These are phyloP conservation scores for Colletotrichum spinosum DNA, from an alignment of 2,329 filamentous ascomycete genomes.

Conservation along the genomic window DNA sequence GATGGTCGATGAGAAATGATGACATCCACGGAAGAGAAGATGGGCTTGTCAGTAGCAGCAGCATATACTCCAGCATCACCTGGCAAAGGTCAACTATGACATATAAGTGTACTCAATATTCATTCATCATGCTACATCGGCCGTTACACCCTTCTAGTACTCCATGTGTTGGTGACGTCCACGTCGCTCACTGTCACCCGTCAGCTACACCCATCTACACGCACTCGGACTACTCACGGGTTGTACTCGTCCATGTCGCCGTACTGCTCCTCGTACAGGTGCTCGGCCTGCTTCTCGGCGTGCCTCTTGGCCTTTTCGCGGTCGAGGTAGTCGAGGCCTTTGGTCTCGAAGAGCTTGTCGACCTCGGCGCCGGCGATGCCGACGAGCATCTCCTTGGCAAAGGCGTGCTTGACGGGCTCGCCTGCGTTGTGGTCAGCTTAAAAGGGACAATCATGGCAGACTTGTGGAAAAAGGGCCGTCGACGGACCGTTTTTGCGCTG, in stretches of 20 bases:
- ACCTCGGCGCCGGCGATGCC: slow-evolving; percentile 80
- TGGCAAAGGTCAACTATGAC: not conserved
- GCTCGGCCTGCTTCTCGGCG: slow-evolving; percentile 67
- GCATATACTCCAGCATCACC: too few species aligned
- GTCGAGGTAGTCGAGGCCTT: slow-evolving; percentile 72
- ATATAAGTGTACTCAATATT: not conserved
- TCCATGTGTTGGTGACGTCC: slow-evolving; percentile 28
- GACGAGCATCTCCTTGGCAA: slow-evolving; percentile 82
- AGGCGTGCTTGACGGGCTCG: slow-evolving; percentile 76
- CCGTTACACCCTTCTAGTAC: slow-evolving; percentile 21
- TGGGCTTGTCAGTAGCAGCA: too few species aligned
- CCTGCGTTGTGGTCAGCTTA: slow-evolving; percentile 53
- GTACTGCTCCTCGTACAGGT: slow-evolving; percentile 74
- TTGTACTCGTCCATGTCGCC: slow-evolving; percentile 63
- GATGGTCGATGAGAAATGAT: too few species aligned
- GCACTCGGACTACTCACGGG: slow-evolving; percentile 58
- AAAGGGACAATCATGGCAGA: not conserved
- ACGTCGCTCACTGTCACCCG: slow-evolving; percentile 12
- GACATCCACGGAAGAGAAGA: too few species aligned
- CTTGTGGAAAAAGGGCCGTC: not conserved
- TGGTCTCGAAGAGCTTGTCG: slow-evolving; percentile 80
- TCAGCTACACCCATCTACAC: not conserved
- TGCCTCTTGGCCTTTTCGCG: slow-evolving; percentile 68
- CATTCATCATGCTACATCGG: slow-evolving; percentile 23
- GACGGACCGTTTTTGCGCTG: slow-evolving; percentile 75